phyloP scores from a whole-genome alignment of 495 filamentous ascomycete species.

The Neurospora sublineolata region DNA sequence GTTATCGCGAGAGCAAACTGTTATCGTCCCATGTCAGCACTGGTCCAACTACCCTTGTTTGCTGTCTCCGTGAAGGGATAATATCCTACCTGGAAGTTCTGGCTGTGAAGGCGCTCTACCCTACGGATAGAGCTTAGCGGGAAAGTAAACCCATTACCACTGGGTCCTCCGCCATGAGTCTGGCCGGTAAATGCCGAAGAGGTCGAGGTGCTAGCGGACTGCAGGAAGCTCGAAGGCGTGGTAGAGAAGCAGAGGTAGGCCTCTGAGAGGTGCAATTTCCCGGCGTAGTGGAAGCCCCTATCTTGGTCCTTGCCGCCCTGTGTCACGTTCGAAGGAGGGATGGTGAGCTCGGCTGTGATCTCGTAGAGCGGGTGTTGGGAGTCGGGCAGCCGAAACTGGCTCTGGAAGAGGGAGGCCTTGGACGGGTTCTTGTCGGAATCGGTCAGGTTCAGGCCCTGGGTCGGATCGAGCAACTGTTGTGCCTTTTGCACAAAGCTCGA shows the following conservation, averaged over 20 bases:
- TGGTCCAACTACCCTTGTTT: background rate
- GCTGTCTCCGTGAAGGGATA: background rate
- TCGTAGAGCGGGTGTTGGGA: conserved; percentile 86
- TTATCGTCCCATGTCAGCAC: background rate
- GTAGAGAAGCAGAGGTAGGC: conserved; percentile 93
- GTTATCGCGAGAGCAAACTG: conserved; percentile 87
- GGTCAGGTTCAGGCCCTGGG: conserved; percentile 54
- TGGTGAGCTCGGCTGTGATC: conserved; percentile 87
- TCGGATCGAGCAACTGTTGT: conserved; percentile 76
- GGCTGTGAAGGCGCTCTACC: conserved; percentile 84
- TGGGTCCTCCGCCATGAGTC: conserved; percentile 82
- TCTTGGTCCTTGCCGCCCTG: conserved; percentile 52
- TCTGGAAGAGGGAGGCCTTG: conserved; percentile 85
- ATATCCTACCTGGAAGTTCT: conserved; percentile 53
- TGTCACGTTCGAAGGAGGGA: conserved; percentile 51
- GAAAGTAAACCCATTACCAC: conserved; percentile 93
- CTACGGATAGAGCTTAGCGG: conserved; percentile 82
- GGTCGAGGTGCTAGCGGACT: conserved; percentile 58
- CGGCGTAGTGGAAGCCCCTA: conserved; percentile 76
- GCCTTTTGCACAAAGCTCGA: conserved; percentile 89
- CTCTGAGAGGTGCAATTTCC: conserved; percentile 87
- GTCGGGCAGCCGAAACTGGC: conserved; percentile 90
- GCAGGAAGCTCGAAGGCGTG: conserved; percentile 76
- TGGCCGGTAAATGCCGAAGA: conserved; percentile 76
- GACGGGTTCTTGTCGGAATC: conserved; percentile 67